A percentile compares a stretch with the other conserved stretches of the same genome.
Conservation (phyloP, 148 eudicot species). For the Camellia sinensis region DNA sequence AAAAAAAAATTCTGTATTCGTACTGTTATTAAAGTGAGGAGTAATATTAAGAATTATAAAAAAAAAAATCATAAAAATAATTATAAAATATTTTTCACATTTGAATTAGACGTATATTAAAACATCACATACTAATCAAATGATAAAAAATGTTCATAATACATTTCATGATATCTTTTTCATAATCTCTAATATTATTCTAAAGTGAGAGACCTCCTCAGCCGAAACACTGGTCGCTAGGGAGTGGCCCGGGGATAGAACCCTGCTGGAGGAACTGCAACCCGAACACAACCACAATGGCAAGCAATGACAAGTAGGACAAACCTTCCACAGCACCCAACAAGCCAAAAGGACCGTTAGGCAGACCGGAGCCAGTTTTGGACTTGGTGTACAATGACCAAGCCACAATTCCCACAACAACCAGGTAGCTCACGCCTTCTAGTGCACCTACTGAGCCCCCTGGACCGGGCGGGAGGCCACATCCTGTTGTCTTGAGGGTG, state of each 20-base stretch:
- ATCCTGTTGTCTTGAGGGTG: slow-evolving; percentile 96
- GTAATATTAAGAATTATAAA: too few relatives aligned
- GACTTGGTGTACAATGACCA: slow-evolving; percentile 91
- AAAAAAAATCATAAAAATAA: too few relatives aligned
- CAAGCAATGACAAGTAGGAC: slow-evolving; percentile 74
- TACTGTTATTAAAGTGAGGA: too few relatives aligned
- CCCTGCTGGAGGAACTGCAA: slow-evolving; percentile 67
- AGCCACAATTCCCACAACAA: slow-evolving; percentile 66
- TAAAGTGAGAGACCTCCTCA: slow-evolving; percentile 15
- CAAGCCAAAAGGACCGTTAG: slow-evolving; percentile 85
- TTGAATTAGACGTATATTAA: too few relatives aligned
- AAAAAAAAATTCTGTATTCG: too few relatives aligned
- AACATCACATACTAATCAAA: too few relatives aligned
- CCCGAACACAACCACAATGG: slow-evolving; percentile 78
- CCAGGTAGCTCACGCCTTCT: slow-evolving; percentile 89
- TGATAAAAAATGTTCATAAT: too few relatives aligned
- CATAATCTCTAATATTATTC: too few relatives aligned
- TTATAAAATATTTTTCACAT: too few relatives aligned
- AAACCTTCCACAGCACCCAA: slow-evolving; percentile 94
- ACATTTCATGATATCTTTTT: too few relatives aligned
- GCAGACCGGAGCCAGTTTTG: slow-evolving; percentile 87
- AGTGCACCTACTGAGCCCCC: slow-evolving; percentile 93
- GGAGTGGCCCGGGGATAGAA: slow-evolving; percentile 86
- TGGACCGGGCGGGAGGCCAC: slow-evolving; percentile 96
- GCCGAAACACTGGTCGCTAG: slow-evolving; percentile 84